Evolutionary conservation across 495 filamentous ascomycete species (phyloP).

Genomic region (Staphylotrichum longicolle): DNA sequence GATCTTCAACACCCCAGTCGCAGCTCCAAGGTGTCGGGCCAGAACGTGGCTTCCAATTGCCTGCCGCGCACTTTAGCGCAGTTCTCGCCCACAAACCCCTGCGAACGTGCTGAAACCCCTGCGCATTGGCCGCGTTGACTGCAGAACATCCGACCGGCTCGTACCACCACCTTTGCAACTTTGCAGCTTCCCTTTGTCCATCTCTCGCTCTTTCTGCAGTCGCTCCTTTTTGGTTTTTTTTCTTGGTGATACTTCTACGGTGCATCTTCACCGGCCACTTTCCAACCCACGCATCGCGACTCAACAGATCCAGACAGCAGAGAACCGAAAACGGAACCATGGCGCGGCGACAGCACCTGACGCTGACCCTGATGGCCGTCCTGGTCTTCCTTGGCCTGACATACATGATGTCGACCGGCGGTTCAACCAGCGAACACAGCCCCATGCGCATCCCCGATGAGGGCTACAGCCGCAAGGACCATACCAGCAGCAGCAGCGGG

Average conservation of each 20-base stretch:
- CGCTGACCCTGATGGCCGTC: conserved; percentile 37
- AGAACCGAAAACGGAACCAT: conserved; percentile 25
- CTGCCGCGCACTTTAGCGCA: background rate
- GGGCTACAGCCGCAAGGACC: background rate
- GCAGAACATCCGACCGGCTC: conserved; percentile 1
- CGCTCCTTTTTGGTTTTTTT: conserved; percentile 4
- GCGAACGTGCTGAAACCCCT: background rate
- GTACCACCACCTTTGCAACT: background rate
- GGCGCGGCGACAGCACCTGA: conserved; percentile 47
- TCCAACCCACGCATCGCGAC: background rate
- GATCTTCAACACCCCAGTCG: no score
- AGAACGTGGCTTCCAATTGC: background rate
- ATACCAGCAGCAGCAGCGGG: conserved; percentile 1
- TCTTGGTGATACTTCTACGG: background rate
- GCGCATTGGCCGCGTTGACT: background rate
- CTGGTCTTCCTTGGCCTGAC: conserved; percentile 39
- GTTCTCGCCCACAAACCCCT: background rate
- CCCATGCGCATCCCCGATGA: conserved; percentile 5
- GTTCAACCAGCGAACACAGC: conserved; percentile 1
- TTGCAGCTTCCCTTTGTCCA: background rate
- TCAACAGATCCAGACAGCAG: background rate
- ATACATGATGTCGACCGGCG: conserved; percentile 36
- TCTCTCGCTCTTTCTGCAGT: conserved; percentile 2
- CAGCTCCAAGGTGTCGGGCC: no score
- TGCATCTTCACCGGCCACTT: background rate